Evolutionary conservation across 225 moss, liverwort and hornwort species (phyloP), one percentile per base, ranked within the genome.

Genomic region (Marchantia polymorpha): DNA sequence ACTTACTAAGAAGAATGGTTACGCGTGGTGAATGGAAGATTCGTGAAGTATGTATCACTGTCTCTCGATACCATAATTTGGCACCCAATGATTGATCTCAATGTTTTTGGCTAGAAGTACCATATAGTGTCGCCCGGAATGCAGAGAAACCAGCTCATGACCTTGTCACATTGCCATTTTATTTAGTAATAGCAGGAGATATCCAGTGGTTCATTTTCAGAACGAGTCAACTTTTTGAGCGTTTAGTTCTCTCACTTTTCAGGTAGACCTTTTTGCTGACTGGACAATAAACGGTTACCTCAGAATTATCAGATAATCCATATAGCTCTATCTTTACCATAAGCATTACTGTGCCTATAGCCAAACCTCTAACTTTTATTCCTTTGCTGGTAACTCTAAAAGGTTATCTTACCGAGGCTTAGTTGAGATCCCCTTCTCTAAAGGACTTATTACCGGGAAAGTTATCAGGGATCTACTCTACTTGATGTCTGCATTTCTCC

Each of bases 1-100:
- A 85, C 82, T 99, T 99, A 72, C 81, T 91, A 10, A 85, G 82
- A 80, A 92, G 97, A 55, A 99, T 95, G 97, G 60, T 82, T 80
- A 87, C 83, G 82, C 93, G 93, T 31, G 84, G 88, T 64, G 90
- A 93, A 86, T 90, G 90, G 17, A 86, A 90, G 82, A 75, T 78
- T 7, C 89, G 88, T 31, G 90, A 93, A 78, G 94, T 93, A 88
- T 63, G 84, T 78, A 46, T 52, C 7, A 29, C 12, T 27, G 53
- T 48, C 78, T 78, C 10, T 78, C 59, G 46, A 17, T 22, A 16
- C 29, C 55, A 39, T 11, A 68, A 46, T 31, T 31, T 13, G 16
- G 27, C 0, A 16, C 26, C 26, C 1, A 16, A 68, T 16, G 2
- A 47, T 47, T 6, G 29, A 3, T 69, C 39, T 39, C 39, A 19